These are phyloP conservation scores for Fusarium sp. DNA, from an alignment of 2,329 filamentous ascomycete species.

Conservation along the genomic window DNA sequence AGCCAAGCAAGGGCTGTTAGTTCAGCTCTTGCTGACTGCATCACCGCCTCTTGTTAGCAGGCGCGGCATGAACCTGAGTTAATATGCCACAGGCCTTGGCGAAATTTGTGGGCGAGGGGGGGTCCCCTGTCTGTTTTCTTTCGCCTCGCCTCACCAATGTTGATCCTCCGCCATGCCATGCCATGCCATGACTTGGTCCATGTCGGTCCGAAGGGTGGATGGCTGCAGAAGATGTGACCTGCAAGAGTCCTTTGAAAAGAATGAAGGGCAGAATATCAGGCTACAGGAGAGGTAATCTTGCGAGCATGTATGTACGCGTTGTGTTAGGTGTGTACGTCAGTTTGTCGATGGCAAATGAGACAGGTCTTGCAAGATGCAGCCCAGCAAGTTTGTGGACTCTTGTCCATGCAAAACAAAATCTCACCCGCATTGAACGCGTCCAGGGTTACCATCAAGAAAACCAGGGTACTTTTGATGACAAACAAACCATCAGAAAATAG, in stretches of 20 bases:
- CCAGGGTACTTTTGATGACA: neutral
- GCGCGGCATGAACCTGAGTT: constrained; percentile 20
- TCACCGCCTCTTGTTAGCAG: constrained; percentile 15
- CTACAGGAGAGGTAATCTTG: neutral
- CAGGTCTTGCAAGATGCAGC: constrained; percentile 9
- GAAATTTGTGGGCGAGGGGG: constrained; percentile 7
- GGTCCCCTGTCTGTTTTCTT: constrained; percentile 7
- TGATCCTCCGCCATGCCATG: neutral
- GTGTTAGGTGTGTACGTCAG: neutral
- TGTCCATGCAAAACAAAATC: constrained; percentile 11
- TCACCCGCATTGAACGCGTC: constrained; percentile 25
- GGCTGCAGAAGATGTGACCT: constrained; percentile 5
- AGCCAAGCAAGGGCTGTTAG: neutral
- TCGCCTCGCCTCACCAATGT: constrained; percentile 10
- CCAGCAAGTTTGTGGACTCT: neutral
- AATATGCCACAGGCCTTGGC: constrained; percentile 27
- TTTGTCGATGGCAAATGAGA: constrained; percentile 1
- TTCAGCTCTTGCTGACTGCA: constrained; percentile 35
- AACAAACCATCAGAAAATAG: constrained; percentile 10
- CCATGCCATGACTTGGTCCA: neutral
- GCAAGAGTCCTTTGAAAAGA: neutral
- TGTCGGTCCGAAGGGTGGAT: neutral
- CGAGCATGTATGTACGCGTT: neutral
- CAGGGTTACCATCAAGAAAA: neutral
- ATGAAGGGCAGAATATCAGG: neutral